Evolutionary conservation across 192 early-diverging fungal genomes (phyloP).

Genomic region (Dissophora ornata): DNA sequence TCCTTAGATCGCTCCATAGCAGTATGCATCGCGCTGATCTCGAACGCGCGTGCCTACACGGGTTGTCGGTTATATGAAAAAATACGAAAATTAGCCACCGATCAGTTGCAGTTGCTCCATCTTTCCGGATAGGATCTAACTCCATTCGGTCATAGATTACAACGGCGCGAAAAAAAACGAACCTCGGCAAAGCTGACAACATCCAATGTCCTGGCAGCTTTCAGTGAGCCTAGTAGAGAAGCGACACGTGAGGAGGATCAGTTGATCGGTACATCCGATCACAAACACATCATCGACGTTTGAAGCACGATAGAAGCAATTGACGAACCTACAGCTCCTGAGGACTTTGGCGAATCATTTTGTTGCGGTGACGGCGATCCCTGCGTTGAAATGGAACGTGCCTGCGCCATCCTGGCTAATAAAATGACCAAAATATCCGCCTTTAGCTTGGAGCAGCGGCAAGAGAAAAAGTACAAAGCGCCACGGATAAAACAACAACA

Average conservation of each 20-base stretch:
- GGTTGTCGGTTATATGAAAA: too few species aligned
- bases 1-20: constrained; percentile 75
- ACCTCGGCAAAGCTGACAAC: constrained; percentile 72
- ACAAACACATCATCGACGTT: background rate
- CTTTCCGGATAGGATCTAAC: background rate
- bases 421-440: too few species aligned
- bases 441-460: too few species aligned
- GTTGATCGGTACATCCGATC: background rate
- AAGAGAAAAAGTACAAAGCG: background rate
- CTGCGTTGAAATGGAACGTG: constrained; percentile 42
- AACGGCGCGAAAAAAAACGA: constrained; percentile 1
- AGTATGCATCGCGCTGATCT: constrained; percentile 87
- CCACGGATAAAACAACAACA: too few species aligned
- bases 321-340: background rate
- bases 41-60: constrained; percentile 83
- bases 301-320: too few species aligned
- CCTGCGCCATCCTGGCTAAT: constrained; percentile 43
- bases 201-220: constrained; percentile 56
- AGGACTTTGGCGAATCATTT: background rate
- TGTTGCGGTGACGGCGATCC: constrained; percentile 4
- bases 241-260: background rate
- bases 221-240: constrained; percentile 13
- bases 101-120: too few species aligned
- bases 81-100: too few species aligned
- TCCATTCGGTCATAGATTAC: too few species aligned